phyloP scores from a whole-genome alignment of 441 rosid genomes.

The Adansonia gregorii region DNA sequence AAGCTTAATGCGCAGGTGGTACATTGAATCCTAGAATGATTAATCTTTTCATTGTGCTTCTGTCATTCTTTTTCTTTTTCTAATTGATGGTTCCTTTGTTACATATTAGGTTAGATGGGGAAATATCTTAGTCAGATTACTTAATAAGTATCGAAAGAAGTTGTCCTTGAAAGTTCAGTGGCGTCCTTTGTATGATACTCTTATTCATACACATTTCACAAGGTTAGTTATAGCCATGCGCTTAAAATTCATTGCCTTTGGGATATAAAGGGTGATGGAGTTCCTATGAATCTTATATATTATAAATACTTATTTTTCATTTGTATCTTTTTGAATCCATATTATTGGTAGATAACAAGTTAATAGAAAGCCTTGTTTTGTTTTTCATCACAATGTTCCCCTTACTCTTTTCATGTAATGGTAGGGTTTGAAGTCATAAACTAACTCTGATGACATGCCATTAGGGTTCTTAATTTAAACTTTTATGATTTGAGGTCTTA shows the following conservation, averaged over 20 bases:
- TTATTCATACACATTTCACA: constrained; percentile 83
- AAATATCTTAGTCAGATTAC: constrained; percentile 71
- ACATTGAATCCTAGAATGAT: constrained; percentile 14
- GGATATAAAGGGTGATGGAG: background rate
- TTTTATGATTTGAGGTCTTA: constrained; percentile 23
- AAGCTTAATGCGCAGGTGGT: constrained; percentile 91
- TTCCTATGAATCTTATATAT: background rate
- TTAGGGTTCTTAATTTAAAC: background rate
- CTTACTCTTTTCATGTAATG: background rate
- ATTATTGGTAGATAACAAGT: constrained; percentile 16
- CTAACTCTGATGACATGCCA: background rate
- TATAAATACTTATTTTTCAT: background rate
- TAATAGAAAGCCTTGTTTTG: background rate
- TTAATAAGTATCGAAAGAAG: constrained; percentile 81
- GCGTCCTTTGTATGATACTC: constrained; percentile 92
- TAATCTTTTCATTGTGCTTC: constrained; percentile 27
- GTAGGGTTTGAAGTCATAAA: background rate
- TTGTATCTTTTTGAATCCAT: constrained; percentile 9
- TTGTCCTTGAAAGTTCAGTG: constrained; percentile 76
- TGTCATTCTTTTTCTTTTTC: constrained; percentile 27
- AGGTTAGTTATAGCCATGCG: constrained; percentile 54
- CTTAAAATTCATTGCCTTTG: background rate
- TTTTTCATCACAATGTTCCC: background rate
- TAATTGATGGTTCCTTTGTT: constrained; percentile 29
- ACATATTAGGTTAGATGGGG: constrained; percentile 96